Conservation (phyloP, 139 green algal genomes). For the Chlamydomonas applanata region DNA sequence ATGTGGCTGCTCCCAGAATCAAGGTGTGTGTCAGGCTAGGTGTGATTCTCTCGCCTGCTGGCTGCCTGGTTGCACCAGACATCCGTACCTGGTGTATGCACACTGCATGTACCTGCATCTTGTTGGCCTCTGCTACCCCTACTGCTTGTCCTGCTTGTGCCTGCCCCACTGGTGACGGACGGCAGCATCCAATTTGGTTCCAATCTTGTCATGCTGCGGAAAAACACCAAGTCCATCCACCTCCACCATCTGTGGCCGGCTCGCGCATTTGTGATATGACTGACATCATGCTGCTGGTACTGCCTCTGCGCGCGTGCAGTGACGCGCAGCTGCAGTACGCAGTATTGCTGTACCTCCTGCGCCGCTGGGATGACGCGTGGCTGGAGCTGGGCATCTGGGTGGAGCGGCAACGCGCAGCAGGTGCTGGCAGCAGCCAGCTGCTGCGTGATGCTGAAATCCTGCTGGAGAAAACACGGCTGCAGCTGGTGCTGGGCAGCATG, state of each 20-base stretch:
- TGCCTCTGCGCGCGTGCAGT: constrained; percentile 13
- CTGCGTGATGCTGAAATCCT: constrained; percentile 14
- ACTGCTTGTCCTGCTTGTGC: too few species aligned
- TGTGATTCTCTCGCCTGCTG: too few species aligned
- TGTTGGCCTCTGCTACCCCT: too few species aligned
- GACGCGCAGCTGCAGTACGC: constrained; percentile 51
- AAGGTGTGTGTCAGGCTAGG: constrained; percentile 14
- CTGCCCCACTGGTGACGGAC: too few species aligned
- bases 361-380: constrained; percentile 51
- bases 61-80: too few species aligned
- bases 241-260: too few species aligned
- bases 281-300: background rate
- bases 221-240: too few species aligned
- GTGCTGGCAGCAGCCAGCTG: background rate
- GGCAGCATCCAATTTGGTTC: too few species aligned
- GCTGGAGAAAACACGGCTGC: constrained; percentile 33
- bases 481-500: constrained; percentile 15
- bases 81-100: too few species aligned
- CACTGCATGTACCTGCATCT: too few species aligned
- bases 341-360: constrained; percentile 56
- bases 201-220: too few species aligned
- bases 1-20: constrained; percentile 40
- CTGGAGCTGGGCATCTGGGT: constrained; percentile 47
- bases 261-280: too few species aligned
- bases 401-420: constrained; percentile 16